Evolutionary conservation across 2,329 filamentous ascomycete species (phyloP).

Genomic region (Cladophialophora psammophila): DNA sequence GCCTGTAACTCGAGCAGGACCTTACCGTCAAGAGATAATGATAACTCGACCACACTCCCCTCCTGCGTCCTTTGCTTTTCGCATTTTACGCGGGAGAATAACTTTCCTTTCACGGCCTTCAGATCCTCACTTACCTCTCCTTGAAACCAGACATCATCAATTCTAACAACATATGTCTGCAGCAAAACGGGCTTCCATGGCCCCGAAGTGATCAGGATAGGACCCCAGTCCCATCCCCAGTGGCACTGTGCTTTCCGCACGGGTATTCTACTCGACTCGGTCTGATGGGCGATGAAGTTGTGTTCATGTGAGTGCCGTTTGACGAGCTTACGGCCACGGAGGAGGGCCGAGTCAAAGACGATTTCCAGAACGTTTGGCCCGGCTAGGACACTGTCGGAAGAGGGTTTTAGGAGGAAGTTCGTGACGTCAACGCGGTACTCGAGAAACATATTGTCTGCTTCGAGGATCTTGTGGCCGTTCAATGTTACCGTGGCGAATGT

Average conservation of each 20-base stretch:
- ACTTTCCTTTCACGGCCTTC: conserved; percentile 47
- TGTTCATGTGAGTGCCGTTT: conserved; percentile 52
- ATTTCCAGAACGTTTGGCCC: conserved; percentile 54
- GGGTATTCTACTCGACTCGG: conserved; percentile 53
- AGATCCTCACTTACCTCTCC: conserved; percentile 50
- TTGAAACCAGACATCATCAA: conserved; percentile 65
- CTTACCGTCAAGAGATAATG: conserved; percentile 44
- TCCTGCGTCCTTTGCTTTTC: conserved; percentile 30
- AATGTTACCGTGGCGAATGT: conserved; percentile 77
- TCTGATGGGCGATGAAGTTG: conserved; percentile 55
- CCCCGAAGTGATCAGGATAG: conserved; percentile 67
- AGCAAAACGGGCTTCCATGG: conserved; percentile 72
- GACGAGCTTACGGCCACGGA: conserved; percentile 50
- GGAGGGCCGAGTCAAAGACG: conserved; percentile 56
- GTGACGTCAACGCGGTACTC: conserved; percentile 74
- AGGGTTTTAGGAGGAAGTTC: conserved; percentile 48
- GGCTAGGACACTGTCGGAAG: conserved; percentile 30
- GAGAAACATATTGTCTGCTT: conserved; percentile 80
- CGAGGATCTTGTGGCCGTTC: conserved; percentile 71
- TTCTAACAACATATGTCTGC: conserved; percentile 66
- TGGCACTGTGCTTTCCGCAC: conserved; percentile 61
- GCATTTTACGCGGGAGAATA: conserved; percentile 49
- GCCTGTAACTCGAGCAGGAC: conserved; percentile 53
- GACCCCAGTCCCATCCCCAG: conserved; percentile 77
- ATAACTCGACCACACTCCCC: conserved; percentile 38